Evolutionary conservation across 2,329 filamentous ascomycete species (phyloP).

Genomic region (Exophiala mesophila): DNA sequence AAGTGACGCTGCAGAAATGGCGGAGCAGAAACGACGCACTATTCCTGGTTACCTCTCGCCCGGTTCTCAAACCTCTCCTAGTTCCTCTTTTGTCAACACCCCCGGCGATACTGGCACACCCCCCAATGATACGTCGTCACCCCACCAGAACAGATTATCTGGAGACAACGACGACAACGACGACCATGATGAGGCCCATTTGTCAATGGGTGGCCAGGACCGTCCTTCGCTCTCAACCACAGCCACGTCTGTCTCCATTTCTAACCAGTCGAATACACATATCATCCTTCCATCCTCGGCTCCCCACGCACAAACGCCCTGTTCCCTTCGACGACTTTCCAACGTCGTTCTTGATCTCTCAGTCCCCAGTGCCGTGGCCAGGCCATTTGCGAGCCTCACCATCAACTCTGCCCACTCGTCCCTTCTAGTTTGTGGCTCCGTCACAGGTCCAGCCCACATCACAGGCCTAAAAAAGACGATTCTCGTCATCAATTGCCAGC

Average conservation of each 20-base stretch:
- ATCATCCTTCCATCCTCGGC: slow-evolving; percentile 72
- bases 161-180: slow-evolving; percentile 26
- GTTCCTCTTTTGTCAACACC: slow-evolving; percentile 30
- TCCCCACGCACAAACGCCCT: slow-evolving; percentile 65
- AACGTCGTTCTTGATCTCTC: slow-evolving; percentile 78
- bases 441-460: slow-evolving; percentile 76
- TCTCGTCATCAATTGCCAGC: slow-evolving; percentile 69
- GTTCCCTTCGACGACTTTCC: slow-evolving; percentile 64
- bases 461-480: slow-evolving; percentile 68
- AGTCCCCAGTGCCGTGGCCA: slow-evolving; percentile 41
- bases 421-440: slow-evolving; percentile 71
- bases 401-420: slow-evolving; percentile 66
- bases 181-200: background rate
- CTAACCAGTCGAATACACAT: slow-evolving; percentile 62
- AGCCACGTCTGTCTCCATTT: slow-evolving; percentile 57
- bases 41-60: slow-evolving; percentile 41
- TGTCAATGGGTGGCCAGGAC: slow-evolving; percentile 32
- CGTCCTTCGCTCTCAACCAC: slow-evolving; percentile 59
- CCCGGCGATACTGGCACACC: slow-evolving; percentile 16
- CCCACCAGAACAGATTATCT: slow-evolving; percentile 32
- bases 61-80: slow-evolving; percentile 18
- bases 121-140: slow-evolving; percentile 34
- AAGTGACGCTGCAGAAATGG: slow-evolving; percentile 52
- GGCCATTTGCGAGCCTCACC: slow-evolving; percentile 64
- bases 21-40: slow-evolving; percentile 43